phyloP scores from a whole-genome alignment of 768 basidiomycete genomes.

The Lactarius sanguifluus region DNA sequence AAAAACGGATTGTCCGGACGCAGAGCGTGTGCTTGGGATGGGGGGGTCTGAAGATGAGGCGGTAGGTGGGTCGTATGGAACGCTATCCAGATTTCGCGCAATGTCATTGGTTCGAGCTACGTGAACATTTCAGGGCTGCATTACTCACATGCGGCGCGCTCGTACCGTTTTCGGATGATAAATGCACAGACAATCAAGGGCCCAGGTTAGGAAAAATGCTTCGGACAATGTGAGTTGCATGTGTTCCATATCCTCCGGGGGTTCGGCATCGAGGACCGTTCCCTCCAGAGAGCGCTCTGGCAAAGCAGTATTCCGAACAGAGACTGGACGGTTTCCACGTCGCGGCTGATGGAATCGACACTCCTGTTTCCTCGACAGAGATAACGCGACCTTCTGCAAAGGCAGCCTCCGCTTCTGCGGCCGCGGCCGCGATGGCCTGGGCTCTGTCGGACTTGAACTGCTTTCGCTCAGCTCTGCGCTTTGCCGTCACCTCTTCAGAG shows the following conservation, averaged over 20 bases:
- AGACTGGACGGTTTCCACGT: conserved; percentile 66
- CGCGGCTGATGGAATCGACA: conserved; percentile 69
- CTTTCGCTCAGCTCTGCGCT: conserved; percentile 81
- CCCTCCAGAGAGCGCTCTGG: conserved; percentile 33
- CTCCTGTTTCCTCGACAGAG: conserved; percentile 55
- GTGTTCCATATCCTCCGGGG: conserved; percentile 78
- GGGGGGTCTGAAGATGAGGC: conserved; percentile 35
- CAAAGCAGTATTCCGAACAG: conserved; percentile 31
- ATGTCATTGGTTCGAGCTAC: conserved; percentile 55
- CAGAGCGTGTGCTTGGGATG: conserved; percentile 30
- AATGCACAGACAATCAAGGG: conserved; percentile 76
- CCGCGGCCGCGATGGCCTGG: conserved; percentile 77
- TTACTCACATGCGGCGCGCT: conserved; percentile 15
- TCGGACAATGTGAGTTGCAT: conserved; percentile 88
- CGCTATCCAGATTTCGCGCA: conserved; percentile 59
- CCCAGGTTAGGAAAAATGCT: conserved; percentile 87
- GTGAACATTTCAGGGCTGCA: conserved; percentile 14
- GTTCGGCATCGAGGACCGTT: conserved; percentile 48
- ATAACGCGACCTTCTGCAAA: conserved; percentile 71
- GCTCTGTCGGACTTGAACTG: conserved; percentile 95
- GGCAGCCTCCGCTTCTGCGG: conserved; percentile 73
- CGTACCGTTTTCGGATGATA: conserved; percentile 64
- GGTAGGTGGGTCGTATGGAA: conserved; percentile 59
- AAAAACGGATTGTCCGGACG: conserved; percentile 92
- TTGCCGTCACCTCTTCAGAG: conserved; percentile 88